phyloP scores from a whole-genome alignment of 2,329 filamentous ascomycete species.

The Monilinia vaccinii-corymbosi region DNA sequence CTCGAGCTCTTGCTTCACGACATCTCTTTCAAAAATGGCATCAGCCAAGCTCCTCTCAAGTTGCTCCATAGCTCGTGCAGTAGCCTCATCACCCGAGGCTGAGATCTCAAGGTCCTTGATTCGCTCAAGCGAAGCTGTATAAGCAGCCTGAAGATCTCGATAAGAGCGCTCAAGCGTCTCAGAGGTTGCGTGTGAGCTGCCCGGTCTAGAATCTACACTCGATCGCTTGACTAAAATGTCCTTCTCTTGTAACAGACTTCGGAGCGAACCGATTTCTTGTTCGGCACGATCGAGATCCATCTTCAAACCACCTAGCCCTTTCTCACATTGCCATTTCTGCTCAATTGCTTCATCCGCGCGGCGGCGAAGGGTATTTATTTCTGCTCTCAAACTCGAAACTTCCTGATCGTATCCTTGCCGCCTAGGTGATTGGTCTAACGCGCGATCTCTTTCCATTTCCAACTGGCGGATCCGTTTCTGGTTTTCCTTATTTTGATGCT shows the following conservation, averaged over 20 bases:
- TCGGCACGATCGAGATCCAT: constrained; percentile 96
- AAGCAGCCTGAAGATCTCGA: constrained; percentile 63
- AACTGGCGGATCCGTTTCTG: constrained; percentile 70
- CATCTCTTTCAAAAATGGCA: constrained; percentile 62
- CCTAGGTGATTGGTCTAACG: constrained; percentile 58
- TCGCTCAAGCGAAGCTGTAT: constrained; percentile 55
- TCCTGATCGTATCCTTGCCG: constrained; percentile 78
- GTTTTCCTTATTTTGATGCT: constrained; percentile 74
- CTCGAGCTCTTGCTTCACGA: constrained; percentile 56
- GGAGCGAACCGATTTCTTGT: constrained; percentile 80
- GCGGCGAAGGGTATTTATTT: constrained; percentile 74
- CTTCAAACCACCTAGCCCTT: constrained; percentile 77
- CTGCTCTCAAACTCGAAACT: constrained; percentile 67
- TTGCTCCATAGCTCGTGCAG: constrained; percentile 51
- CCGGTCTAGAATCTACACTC: constrained; percentile 32
- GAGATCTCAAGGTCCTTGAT: constrained; percentile 55
- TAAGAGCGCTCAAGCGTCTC: constrained; percentile 67
- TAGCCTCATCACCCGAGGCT: constrained; percentile 46
- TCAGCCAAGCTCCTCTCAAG: constrained; percentile 61
- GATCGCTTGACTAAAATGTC: constrained; percentile 61
- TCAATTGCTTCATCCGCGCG: constrained; percentile 90
- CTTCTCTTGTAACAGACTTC: constrained; percentile 68
- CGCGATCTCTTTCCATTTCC: constrained; percentile 68
- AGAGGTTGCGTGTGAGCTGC: constrained; percentile 49
- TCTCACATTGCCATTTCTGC: constrained; percentile 94